Evolutionary conservation across 371 early-diverging fungal species (phyloP).

Genomic region (Mortierella sp.): DNA sequence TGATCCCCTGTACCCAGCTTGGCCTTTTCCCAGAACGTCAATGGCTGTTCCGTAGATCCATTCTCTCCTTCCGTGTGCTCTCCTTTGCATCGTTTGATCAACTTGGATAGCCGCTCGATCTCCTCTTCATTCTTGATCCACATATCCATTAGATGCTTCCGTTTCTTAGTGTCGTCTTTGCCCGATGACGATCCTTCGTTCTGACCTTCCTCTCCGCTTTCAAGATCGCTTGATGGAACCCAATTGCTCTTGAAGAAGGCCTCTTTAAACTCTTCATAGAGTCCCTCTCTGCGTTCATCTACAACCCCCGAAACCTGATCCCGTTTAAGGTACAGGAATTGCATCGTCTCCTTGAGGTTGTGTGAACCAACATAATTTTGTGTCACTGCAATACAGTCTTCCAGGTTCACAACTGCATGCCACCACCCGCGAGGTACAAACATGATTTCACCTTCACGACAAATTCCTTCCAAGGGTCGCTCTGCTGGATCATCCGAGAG

Average conservation of each 20-base stretch:
- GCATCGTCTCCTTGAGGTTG: slow-evolving; percentile 65
- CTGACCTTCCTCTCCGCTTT: neutral
- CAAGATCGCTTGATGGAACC: slow-evolving; percentile 1
- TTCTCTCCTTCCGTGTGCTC: neutral
- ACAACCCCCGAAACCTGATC: slow-evolving; percentile 67
- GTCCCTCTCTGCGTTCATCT: slow-evolving; percentile 38
- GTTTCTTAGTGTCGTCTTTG: slow-evolving; percentile 17
- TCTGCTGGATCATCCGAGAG: slow-evolving; percentile 40
- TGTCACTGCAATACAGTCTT: slow-evolving; percentile 71
- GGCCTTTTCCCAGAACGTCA: slow-evolving; percentile 51
- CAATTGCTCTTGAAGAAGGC: slow-evolving; percentile 40
- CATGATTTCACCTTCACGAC: slow-evolving; percentile 72
- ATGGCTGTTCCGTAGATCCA: slow-evolving; percentile 6
- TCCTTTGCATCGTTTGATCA: slow-evolving; percentile 14
- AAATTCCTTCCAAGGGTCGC: slow-evolving; percentile 66
- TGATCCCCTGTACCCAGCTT: slow-evolving; percentile 22
- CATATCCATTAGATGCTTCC: slow-evolving; percentile 12
- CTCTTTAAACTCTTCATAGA: slow-evolving; percentile 46
- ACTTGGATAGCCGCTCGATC: slow-evolving; percentile 23
- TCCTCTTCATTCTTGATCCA: slow-evolving; percentile 31
- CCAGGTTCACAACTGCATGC: slow-evolving; percentile 78
- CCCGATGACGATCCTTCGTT: neutral
- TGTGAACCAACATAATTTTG: slow-evolving; percentile 72
- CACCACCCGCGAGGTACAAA: slow-evolving; percentile 82
- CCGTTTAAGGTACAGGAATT: slow-evolving; percentile 62